These are phyloP conservation scores for Buddleja alternifolia DNA, from an alignment of 257 asterid species.

Conservation along the genomic window DNA sequence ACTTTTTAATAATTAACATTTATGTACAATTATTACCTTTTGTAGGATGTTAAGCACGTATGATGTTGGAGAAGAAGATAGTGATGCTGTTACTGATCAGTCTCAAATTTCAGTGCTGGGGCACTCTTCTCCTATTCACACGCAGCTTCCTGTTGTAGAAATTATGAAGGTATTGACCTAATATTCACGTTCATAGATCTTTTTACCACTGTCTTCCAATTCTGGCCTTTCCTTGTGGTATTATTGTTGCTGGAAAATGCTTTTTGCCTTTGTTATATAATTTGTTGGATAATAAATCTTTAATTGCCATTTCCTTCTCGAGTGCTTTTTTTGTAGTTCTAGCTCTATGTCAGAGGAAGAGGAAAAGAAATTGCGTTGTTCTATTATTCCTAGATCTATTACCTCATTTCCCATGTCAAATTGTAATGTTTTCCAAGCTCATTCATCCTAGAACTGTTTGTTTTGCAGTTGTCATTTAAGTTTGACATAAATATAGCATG, in stretches of 20 bases:
- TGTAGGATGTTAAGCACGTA: conserved; percentile 93
- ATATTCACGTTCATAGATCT: conserved; percentile 6
- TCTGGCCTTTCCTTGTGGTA: conserved; percentile 16
- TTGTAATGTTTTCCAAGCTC: not conserved
- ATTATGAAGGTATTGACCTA: conserved; percentile 69
- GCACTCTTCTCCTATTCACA: conserved; percentile 59
- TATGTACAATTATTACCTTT: conserved; percentile 29
- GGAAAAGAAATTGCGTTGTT: not conserved
- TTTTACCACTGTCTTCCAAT: conserved; percentile 19
- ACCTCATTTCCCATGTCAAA: not conserved
- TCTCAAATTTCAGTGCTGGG: conserved; percentile 63
- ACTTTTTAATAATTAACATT: conserved; percentile 25
- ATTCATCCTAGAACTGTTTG: not conserved
- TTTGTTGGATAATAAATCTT: not conserved
- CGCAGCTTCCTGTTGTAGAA: conserved; percentile 86
- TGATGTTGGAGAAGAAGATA: conserved; percentile 77
- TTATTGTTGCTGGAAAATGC: not conserved
- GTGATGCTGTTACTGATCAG: conserved; percentile 59
- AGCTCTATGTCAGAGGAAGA: conserved; percentile 16
- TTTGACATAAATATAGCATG: not conserved
- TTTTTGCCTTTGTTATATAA: not conserved
- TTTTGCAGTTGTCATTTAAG: not conserved
- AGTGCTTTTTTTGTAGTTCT: conserved; percentile 5
- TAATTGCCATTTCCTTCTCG: conserved; percentile 1
- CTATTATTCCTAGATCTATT: conserved; percentile 7